These are phyloP conservation scores for Clonostachys rhizophaga DNA, from an alignment of 2,329 filamentous ascomycete species.

Conservation along the genomic window DNA sequence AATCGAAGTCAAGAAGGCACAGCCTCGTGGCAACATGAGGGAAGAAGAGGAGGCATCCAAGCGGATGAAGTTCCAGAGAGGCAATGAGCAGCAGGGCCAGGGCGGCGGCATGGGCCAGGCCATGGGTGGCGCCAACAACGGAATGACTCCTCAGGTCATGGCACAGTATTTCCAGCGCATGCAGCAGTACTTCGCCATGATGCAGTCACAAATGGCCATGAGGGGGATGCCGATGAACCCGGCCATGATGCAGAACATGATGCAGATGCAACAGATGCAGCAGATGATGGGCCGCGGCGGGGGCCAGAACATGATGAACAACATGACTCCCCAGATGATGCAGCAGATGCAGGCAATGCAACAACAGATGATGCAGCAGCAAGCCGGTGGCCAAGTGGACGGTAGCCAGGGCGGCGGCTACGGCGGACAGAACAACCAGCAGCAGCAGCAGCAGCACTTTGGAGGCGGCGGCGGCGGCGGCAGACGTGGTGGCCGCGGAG, in stretches of 20 bases:
- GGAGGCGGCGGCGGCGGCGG: conserved; percentile 6
- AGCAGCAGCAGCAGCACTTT: conserved; percentile 37
- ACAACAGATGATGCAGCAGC: conserved; percentile 26
- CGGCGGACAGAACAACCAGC: conserved; percentile 20
- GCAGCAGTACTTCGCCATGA: conserved; percentile 94
- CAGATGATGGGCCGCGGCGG: conserved; percentile 40
- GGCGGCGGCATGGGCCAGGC: conserved; percentile 30
- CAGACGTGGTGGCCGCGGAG: conserved; percentile 21
- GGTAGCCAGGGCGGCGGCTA: conserved; percentile 10
- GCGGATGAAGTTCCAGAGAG: conserved; percentile 47
- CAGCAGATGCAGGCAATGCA: conserved; percentile 48
- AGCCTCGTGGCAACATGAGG: conserved; percentile 88
- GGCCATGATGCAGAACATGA: conserved; percentile 71
- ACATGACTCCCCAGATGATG: conserved; percentile 50
- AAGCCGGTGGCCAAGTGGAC: conserved; percentile 10
- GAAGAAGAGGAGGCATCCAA: conserved; percentile 77
- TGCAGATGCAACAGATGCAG: conserved; percentile 71
- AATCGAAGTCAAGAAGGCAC: conserved; percentile 97
- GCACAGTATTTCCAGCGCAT: conserved; percentile 97
- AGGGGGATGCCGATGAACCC: conserved; percentile 69
- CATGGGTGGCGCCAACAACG: conserved; percentile 36
- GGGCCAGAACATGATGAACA: conserved; percentile 31
- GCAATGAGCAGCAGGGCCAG: conserved; percentile 25
- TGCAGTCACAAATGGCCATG: conserved; percentile 91
- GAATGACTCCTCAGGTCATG: conserved; percentile 96